Evolutionary conservation across 2,329 filamentous ascomycete genomes (phyloP).

Genomic region (Venturia nashicola): DNA sequence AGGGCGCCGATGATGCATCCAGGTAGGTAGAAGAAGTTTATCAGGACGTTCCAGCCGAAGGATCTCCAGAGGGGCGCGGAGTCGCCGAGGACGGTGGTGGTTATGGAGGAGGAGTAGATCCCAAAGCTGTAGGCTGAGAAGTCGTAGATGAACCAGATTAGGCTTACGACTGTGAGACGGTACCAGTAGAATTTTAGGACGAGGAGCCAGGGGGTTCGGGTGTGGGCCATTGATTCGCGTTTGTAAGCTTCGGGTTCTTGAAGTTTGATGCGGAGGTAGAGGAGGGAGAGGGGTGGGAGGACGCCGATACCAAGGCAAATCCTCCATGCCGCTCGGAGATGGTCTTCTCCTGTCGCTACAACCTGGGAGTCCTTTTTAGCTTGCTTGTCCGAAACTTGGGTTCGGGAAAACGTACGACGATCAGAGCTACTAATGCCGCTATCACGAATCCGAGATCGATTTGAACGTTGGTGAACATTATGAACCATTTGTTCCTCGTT

Average conservation of each 20-base stretch:
- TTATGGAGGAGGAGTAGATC: conserved; percentile 70
- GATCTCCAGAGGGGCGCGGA: conserved; percentile 54
- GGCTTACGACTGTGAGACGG: conserved; percentile 54
- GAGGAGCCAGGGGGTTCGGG: conserved; percentile 38
- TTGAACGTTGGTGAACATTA: conserved; percentile 74
- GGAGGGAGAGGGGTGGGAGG: conserved; percentile 61
- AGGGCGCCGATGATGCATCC: conserved; percentile 69
- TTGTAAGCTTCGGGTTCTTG: conserved; percentile 70
- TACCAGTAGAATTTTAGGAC: conserved; percentile 58
- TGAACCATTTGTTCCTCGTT: conserved; percentile 73
- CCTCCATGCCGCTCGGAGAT: conserved; percentile 69
- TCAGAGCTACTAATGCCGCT: conserved; percentile 63
- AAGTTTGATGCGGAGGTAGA: conserved; percentile 59
- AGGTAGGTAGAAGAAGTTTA: conserved; percentile 82
- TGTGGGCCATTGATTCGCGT: conserved; percentile 51
- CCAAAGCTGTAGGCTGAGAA: conserved; percentile 65
- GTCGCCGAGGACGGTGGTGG: conserved; percentile 50
- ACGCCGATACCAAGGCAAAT: conserved; percentile 66
- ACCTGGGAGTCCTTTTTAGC: conserved; percentile 26
- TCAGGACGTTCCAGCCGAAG: conserved; percentile 80
- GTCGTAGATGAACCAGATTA: conserved; percentile 70
- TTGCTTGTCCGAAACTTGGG: background rate
- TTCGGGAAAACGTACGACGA: conserved; percentile 34
- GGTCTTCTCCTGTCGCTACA: conserved; percentile 39
- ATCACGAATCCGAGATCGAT: conserved; percentile 79